Base-by-base conservation (phyloP, 2,329 filamentous ascomycete genomes). In the Leptosphaerulina australis region DNA sequence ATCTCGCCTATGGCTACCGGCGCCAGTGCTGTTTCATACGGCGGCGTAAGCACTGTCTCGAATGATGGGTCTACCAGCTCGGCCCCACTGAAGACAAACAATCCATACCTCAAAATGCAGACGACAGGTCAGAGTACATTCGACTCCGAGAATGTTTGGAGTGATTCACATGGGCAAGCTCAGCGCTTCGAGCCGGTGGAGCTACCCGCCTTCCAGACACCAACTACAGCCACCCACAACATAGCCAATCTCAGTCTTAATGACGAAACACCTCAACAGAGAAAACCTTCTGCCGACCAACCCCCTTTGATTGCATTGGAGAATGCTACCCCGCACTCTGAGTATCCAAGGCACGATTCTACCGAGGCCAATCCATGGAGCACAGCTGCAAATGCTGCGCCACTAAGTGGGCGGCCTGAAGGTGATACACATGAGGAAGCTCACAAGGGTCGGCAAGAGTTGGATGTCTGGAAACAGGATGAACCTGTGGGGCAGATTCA, bases 41-140 rank as follows among this genome's bases (percentile, higher is more conserved):
- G 67, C 22, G 60, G 62, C 15, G 55, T 47, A 9, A 73, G 69
- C 58, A 69, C 59, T 15, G 57, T 62, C 34, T 72, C 71, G 0
- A 60, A 58, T 30, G 60, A 59, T 18, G 60, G 60, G 15, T 64
- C 60, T 1, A 60, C 54, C 17, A 57, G 59, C 15, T 69, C 69
- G 2, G 46, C 67, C 25, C 66, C 69, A 1, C 55, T 76, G 15
- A 59, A 74, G 50, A 76, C 74, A 3, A 75, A 77, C 53, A 78
- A 78, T 46, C 76, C 76, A 7, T 78, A 78, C 53, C 63, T 73
- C 17, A 68, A 67, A 21, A 70, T 72, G 59, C 73, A 75, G 38
- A 53, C 60, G 12, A 74, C 73, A 1, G 71, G 69, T 0, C 64
- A 74, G 40, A 69, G 58, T 28, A 66, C 58, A 12, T 70, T 68